These are phyloP conservation scores for Metarhizium humberi DNA, from an alignment of 2,329 filamentous ascomycete genomes.

Conservation along the genomic window DNA sequence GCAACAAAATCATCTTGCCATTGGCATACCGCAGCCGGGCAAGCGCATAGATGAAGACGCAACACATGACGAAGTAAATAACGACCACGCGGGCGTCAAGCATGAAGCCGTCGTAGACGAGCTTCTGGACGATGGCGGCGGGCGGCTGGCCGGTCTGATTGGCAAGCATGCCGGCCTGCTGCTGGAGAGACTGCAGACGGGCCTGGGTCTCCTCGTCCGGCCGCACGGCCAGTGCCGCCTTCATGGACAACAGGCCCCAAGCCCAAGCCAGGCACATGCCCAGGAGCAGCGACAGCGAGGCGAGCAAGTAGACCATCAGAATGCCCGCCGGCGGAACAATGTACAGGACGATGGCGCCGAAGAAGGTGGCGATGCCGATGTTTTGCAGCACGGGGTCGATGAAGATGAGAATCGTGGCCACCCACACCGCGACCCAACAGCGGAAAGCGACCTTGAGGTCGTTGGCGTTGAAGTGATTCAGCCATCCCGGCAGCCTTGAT, in stretches of 20 bases:
- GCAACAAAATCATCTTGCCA: constrained; percentile 32
- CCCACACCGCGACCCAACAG: constrained; percentile 36
- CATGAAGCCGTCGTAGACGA: constrained; percentile 35
- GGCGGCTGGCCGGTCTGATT: constrained; percentile 14
- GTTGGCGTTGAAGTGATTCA: constrained; percentile 35
- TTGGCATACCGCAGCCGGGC: constrained; percentile 34
- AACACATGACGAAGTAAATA: constrained; percentile 27
- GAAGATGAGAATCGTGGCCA: constrained; percentile 34
- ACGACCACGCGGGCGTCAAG: constrained; percentile 35
- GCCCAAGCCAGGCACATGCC: constrained; percentile 39
- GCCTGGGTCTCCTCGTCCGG: constrained; percentile 27
- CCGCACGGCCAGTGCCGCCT: constrained; percentile 33
- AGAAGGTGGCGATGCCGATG: constrained; percentile 36
- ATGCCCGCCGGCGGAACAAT: constrained; percentile 36
- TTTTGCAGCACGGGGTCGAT: constrained; percentile 30
- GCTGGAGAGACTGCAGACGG: constrained; percentile 22
- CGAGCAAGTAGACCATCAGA: constrained; percentile 34
- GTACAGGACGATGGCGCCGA: constrained; percentile 30
- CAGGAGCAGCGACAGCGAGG: constrained; percentile 29
- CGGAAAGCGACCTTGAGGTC: constrained; percentile 38
- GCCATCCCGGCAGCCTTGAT: constrained; percentile 19
- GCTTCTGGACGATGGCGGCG: constrained; percentile 19
- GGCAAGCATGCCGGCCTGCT: constrained; percentile 24
- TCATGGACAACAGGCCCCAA: constrained; percentile 40
- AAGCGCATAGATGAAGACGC: constrained; percentile 33